Evolutionary conservation across 148 eudicot species (phyloP), one percentile per base, ranked within the genome.

Genomic region (Camellia japonica): DNA sequence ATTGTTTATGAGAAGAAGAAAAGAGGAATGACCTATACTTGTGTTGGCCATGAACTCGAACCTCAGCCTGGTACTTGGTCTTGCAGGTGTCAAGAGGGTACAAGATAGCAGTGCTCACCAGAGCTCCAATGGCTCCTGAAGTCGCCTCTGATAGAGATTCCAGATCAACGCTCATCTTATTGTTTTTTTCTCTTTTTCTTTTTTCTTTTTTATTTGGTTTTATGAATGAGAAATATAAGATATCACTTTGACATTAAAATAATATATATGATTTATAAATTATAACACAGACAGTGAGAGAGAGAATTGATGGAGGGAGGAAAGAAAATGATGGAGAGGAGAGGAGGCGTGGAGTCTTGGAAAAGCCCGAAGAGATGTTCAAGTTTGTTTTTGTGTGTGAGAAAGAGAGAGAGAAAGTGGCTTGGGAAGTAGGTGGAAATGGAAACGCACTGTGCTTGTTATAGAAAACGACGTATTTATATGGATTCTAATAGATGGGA

Each of bases 21-120:
- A 13, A 19, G 19, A 38, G 4, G 52, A 30, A 18, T 23, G 1
- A 85, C 87, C 85, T 85, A 63, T 87, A 87, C 56, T 82, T 84
- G 12, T 73, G 84, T 49, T 52, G 85, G 75, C 78, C 83, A 23
- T 80, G 80, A 4, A 76, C 71, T 60, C 80, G 74, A 75, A 79
- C 71, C 72, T 87, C 85, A 46, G 89, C 89, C 55, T 87, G 89
- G 71, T 87, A 87, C 73, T 82, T 87, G 51, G 87, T 69, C 80
- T 87, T 87, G 62, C 89, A 87, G 10, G 89, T 87, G 71, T 87
- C 89, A 2, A 87, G 83, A 2, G 89, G 89, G 69, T 87, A 87
- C 80, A 87, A 75, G 7, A 87, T 70, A 6, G 87, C 80, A 2
- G 89, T 84, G 83, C 89, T 87, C n/a, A 87, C 16, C 68, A 87